phyloP scores from a whole-genome alignment of 805 yeast species.

The Metschnikowia picachoensis region DNA sequence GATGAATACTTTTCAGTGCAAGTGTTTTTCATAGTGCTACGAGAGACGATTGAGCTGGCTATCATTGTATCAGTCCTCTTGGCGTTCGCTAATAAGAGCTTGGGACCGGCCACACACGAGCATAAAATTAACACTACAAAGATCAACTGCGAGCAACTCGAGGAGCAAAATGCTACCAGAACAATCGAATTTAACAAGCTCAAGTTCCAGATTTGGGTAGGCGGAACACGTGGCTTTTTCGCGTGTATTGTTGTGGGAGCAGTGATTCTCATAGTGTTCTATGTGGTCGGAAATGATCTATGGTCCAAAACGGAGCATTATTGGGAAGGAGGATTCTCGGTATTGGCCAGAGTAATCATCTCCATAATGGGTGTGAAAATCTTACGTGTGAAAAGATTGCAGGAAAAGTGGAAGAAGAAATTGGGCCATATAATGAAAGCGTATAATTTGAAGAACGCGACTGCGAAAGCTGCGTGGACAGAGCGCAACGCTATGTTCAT shows the following conservation, averaged over 20 bases:
- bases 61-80: slow-evolving; percentile 21
- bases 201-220: slow-evolving; percentile 41
- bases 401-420: slow-evolving; percentile 42
- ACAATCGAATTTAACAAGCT: slow-evolving; percentile 20
- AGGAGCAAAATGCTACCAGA: neutral
- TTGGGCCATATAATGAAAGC: slow-evolving; percentile 26
- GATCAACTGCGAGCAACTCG: neutral
- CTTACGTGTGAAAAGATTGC: slow-evolving; percentile 42
- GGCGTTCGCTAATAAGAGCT: slow-evolving; percentile 16
- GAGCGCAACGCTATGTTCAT: slow-evolving; percentile 69
- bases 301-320: slow-evolving; percentile 46
- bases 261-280: slow-evolving; percentile 36
- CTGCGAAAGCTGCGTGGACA: slow-evolving; percentile 20
- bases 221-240: slow-evolving; percentile 39
- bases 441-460: slow-evolving; percentile 22
- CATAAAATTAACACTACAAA: neutral
- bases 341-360: slow-evolving; percentile 42
- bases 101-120: slow-evolving; percentile 1
- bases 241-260: slow-evolving; percentile 40
- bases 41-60: slow-evolving; percentile 21
- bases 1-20: slow-evolving; percentile 19
- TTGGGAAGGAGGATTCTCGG: slow-evolving; percentile 46
- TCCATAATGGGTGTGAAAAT: slow-evolving; percentile 45
- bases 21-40: slow-evolving; percentile 19
- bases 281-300: slow-evolving; percentile 39